phyloP scores from a whole-genome alignment of 805 yeast genomes.

The Lipomyces chichibuensis region DNA sequence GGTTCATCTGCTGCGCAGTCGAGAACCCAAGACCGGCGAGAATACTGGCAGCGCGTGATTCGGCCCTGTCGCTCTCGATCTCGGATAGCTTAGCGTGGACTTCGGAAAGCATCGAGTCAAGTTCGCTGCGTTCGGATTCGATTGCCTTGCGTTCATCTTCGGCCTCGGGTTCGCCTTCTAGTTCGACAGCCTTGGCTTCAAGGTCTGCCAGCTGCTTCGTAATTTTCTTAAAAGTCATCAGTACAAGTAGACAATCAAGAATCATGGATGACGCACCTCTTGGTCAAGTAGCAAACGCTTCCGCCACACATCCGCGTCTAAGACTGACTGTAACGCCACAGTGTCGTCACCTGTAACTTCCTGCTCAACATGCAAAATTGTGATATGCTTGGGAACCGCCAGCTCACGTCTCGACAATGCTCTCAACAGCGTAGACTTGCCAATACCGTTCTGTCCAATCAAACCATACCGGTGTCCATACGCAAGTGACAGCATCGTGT shows the following conservation, averaged over 20 bases:
- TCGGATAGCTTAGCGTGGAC: conserved; percentile 81
- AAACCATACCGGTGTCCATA: conserved; percentile 95
- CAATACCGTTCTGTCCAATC: conserved; percentile 99
- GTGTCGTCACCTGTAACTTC: conserved; percentile 94
- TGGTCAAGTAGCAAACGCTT: conserved; percentile 83
- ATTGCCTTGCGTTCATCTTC: conserved; percentile 67
- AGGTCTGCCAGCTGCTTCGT: conserved; percentile 76
- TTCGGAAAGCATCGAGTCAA: conserved; percentile 75
- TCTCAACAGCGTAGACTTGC: conserved; percentile 90
- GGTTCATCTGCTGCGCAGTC: conserved; percentile 74
- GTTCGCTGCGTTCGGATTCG: conserved; percentile 88
- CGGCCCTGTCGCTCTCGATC: conserved; percentile 97
- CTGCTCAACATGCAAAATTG: conserved; percentile 96
- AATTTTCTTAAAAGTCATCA: conserved; percentile 31
- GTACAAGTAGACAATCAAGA: background rate
- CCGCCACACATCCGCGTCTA: conserved; percentile 99
- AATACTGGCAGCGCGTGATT: conserved; percentile 93
- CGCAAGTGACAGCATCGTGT: conserved; percentile 82
- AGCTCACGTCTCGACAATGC: conserved; percentile 94
- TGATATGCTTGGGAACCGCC: conserved; percentile 90
- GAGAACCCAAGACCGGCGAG: conserved; percentile 93
- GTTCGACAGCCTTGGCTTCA: conserved; percentile 65
- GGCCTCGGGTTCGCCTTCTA: conserved; percentile 38
- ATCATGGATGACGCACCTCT: conserved; percentile 32
- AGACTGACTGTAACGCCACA: conserved; percentile 87